Base-by-base conservation (phyloP, 1,139 yeast genomes). In the Lodderomyces elongisporus region DNA sequence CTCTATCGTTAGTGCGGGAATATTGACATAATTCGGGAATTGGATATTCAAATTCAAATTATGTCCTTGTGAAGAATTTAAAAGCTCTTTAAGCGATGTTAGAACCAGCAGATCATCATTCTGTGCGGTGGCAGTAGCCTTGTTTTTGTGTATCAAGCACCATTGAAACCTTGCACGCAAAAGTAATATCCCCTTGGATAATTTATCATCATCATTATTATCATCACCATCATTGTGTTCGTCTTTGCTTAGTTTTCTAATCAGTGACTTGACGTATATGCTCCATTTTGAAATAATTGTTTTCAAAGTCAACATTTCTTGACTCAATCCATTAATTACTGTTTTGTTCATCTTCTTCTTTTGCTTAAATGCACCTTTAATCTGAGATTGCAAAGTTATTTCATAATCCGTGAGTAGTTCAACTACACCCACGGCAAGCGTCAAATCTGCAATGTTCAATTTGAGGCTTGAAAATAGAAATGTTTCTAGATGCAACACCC, bases 381-480 rank as follows among this genome's bases (percentile, higher is more conserved):
- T 45, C 43, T 62, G 56, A 25, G 47, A 36, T 46, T 66, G 57
- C 32, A 57, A 35, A 22, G 51, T 39, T n/a, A 71, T 55, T 41
- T 58, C 71, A 3, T 47, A 41, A 47, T 85, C 85, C 0, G 78
- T 66, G 18, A 82, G 51, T 0, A 80, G 44, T 45, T 85, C 95
- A 42, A 66, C 69, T 0, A 81, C 49, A 0, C 66, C 50, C 1
- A 61, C 50, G 2, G 57, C 38, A 30, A 33, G 25, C 14, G 27
- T 15, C 10, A 37, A 14, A 17, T 31, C 30, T 17, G 10, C 15
- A 14, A 14, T 12, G 21, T 15, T 23, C 3, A 10, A 8, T 4
- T 17, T 15, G 10, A 29, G 3, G 14, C n/a, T n/a, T 4, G 25
- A n/a, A 9, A 27, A 37, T 7, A 56, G 32, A 14, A 35, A 39